A percentile compares a stretch with the other conserved stretches of the same genome.
Conservation (phyloP, 2,329 filamentous ascomycete genomes). For the Ophiostoma pallidulum region DNA sequence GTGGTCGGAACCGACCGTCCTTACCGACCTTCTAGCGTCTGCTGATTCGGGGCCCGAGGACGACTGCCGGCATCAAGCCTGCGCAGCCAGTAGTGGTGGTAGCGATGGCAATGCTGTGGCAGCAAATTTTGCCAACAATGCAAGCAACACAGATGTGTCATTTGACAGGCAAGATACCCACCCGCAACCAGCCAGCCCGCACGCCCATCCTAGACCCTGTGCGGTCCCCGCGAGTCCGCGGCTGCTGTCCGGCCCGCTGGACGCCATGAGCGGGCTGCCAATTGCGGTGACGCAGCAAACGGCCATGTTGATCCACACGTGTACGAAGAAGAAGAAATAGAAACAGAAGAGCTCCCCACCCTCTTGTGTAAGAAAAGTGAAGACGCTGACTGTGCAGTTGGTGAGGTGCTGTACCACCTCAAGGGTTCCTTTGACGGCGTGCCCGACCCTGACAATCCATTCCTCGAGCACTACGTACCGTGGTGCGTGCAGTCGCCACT, state of each 20-base stretch:
- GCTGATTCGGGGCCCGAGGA: too few species aligned
- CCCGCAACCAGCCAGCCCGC: too few species aligned
- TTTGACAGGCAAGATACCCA: too few species aligned
- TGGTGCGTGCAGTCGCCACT: slow-evolving; percentile 36
- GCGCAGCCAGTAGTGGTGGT: too few species aligned
- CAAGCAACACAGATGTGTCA: too few species aligned
- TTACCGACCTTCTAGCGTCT: too few species aligned
- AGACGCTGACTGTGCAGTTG: slow-evolving; percentile 24
- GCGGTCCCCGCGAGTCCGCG: slow-evolving; percentile 6
- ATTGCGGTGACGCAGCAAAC: slow-evolving; percentile 16
- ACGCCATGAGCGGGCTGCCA: slow-evolving; percentile 16
- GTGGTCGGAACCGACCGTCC: too few species aligned
- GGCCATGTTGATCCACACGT: slow-evolving; percentile 17
- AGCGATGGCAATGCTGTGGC: too few species aligned
- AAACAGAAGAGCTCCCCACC: background rate
- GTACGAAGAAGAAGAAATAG: slow-evolving; percentile 10
- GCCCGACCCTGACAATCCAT: slow-evolving; percentile 31
- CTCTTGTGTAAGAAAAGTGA: background rate
- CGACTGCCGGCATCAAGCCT: too few species aligned
- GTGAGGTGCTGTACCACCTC: slow-evolving; percentile 37
- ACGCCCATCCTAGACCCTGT: too few species aligned
- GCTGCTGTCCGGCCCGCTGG: slow-evolving; percentile 14
- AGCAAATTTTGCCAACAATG: too few species aligned
- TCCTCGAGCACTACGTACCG: slow-evolving; percentile 35
- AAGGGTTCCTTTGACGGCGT: slow-evolving; percentile 38